phyloP scores from a whole-genome alignment of 257 asterid species.

The Lantana camara region DNA sequence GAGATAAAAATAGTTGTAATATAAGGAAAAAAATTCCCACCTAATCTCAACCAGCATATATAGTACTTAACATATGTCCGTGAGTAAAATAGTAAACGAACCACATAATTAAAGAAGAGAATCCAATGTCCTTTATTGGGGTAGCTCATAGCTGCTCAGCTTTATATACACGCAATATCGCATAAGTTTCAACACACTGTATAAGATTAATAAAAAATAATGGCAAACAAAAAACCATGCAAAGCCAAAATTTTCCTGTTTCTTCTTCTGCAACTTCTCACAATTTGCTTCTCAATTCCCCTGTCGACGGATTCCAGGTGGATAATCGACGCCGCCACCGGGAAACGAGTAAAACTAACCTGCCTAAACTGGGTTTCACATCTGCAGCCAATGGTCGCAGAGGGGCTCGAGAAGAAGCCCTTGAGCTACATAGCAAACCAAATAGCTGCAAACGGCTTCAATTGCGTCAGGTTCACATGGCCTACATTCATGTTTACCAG shows the following conservation, averaged over 20 bases:
- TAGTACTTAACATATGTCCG: too few relatives aligned
- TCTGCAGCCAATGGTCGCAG: conserved; percentile 58
- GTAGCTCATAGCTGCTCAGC: too few relatives aligned
- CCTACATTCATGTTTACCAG: conserved; percentile 65
- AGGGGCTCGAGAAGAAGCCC: conserved; percentile 66
- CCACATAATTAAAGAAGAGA: too few relatives aligned
- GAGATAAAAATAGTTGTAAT: too few relatives aligned
- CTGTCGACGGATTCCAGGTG: conserved; percentile 60
- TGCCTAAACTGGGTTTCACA: conserved; percentile 70
- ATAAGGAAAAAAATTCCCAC: too few relatives aligned
- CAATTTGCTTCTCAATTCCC: conserved; percentile 35
- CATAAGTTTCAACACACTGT: too few relatives aligned
- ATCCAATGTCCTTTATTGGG: too few relatives aligned
- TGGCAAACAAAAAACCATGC: not conserved
- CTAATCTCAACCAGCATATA: too few relatives aligned
- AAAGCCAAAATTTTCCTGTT: conserved; percentile 15
- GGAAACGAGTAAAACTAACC: conserved; percentile 55
- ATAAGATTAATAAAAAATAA: too few relatives aligned
- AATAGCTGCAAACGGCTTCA: conserved; percentile 49
- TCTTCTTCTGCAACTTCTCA: conserved; percentile 15
- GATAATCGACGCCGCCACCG: conserved; percentile 46
- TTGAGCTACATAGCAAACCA: conserved; percentile 27
- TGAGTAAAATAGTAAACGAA: too few relatives aligned
- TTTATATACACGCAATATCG: too few relatives aligned
- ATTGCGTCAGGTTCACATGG: conserved; percentile 78